Evolutionary conservation across 1,284 basidiomycete species (phyloP).

Genomic region (Omphalotus olearius): DNA sequence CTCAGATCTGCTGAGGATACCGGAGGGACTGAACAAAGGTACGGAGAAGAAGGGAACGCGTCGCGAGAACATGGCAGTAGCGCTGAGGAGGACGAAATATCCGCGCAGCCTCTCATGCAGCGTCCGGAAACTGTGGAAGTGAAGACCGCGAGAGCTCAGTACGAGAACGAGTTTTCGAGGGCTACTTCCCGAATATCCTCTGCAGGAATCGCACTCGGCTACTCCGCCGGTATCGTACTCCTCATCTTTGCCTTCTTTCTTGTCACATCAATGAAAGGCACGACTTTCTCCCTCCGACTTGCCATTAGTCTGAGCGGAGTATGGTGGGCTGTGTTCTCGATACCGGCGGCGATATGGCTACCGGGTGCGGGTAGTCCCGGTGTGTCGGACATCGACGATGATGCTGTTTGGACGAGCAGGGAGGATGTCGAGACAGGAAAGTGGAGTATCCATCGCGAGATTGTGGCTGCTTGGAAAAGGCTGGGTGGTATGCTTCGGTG

Average conservation of each 20-base stretch:
- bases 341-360: slow-evolving; percentile 73
- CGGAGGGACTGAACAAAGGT: background rate
- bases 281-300: slow-evolving; percentile 70
- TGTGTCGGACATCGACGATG: slow-evolving; percentile 9
- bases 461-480: slow-evolving; percentile 61
- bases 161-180: slow-evolving; percentile 55
- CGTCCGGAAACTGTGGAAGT: slow-evolving; percentile 12
- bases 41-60: slow-evolving; percentile 11
- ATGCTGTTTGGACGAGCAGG: slow-evolving; percentile 16
- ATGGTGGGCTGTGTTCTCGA: slow-evolving; percentile 81
- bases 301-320: slow-evolving; percentile 78
- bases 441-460: slow-evolving; percentile 48
- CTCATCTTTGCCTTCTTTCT: slow-evolving; percentile 64
- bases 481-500: slow-evolving; percentile 67
- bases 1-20: slow-evolving; percentile 26
- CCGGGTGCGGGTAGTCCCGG: slow-evolving; percentile 34
- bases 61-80: slow-evolving; percentile 9
- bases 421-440: slow-evolving; percentile 17
- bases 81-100: slow-evolving; percentile 17
- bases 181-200: slow-evolving; percentile 80
- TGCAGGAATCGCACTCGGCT: slow-evolving; percentile 80
- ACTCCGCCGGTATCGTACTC: slow-evolving; percentile 70
- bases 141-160: slow-evolving; percentile 27
- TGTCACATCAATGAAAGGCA: slow-evolving; percentile 22
- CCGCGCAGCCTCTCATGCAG: slow-evolving; percentile 29